Percentiles rank a stretch among this genome's conserved stretches.
phyloP scores from a whole-genome alignment of 208 protist genomes.

The Crithidia mellificae region DNA sequence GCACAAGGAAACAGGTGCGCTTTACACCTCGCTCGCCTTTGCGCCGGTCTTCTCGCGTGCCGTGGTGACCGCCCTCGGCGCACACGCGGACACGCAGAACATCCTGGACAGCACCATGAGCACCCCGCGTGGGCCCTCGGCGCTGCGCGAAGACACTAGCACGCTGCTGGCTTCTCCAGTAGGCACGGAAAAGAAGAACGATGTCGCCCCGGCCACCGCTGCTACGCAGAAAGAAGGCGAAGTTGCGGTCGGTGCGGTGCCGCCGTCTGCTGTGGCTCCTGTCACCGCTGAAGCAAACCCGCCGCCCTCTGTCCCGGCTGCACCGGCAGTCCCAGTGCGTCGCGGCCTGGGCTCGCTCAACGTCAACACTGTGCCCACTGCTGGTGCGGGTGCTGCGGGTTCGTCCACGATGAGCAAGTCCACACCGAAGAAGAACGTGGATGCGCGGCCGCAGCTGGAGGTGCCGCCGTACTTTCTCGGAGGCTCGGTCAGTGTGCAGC shows the following conservation, averaged over 20 bases:
- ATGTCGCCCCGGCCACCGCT: no score
- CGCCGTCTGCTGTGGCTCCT: no score
- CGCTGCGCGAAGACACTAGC: conserved; percentile 17
- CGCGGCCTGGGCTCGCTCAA: conserved; percentile 19
- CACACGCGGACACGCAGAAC: conserved; percentile 52
- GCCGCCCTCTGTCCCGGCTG: background rate
- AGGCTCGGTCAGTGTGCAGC: conserved; percentile 3
- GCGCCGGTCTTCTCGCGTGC: conserved; percentile 66
- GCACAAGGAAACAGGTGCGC: conserved; percentile 60
- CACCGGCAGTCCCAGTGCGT: conserved; percentile 1
- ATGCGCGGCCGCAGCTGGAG: background rate
- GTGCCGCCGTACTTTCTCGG: conserved; percentile 1
- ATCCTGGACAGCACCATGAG: conserved; percentile 43
- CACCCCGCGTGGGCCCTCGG: conserved; percentile 19
- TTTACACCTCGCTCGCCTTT: conserved; percentile 78
- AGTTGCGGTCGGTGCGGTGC: no score
- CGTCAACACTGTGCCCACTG: conserved; percentile 12
- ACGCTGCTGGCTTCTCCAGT: conserved; percentile 1
- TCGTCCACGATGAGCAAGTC: conserved; percentile 4
- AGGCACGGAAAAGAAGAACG: background rate
- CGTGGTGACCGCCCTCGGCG: conserved; percentile 29
- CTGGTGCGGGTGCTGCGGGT: no score
- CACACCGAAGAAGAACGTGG: conserved; percentile 1
- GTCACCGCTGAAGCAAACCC: no score
- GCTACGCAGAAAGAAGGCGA: no score